Evolutionary conservation across 768 basidiomycete genomes (phyloP).

Genomic region (Scleroderma bovista): DNA sequence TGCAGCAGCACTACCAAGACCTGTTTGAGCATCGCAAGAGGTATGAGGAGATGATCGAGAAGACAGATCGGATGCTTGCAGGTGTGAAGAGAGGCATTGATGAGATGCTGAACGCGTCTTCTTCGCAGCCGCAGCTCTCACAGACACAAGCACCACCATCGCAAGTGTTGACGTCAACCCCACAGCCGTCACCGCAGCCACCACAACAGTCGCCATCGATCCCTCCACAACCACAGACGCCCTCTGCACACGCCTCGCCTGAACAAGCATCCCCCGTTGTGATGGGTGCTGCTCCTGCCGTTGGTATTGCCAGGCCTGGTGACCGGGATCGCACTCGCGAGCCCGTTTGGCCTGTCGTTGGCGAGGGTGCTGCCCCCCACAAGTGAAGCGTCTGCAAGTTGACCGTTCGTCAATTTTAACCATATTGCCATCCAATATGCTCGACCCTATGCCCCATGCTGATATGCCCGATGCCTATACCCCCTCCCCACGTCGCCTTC

Average conservation of each 20-base stretch:
- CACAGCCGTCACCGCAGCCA: conserved; percentile 12
- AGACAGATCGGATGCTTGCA: conserved; percentile 68
- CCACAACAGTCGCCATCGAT: neutral
- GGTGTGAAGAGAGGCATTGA: conserved; percentile 71
- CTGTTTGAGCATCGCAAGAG: conserved; percentile 56
- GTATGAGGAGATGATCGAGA: conserved; percentile 70
- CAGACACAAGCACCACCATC: conserved; percentile 19
- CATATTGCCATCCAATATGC: neutral
- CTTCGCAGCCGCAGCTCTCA: conserved; percentile 22
- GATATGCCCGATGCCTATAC: neutral
- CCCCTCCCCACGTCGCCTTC: neutral
- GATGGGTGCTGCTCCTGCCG: neutral
- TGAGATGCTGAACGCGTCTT: conserved; percentile 49
- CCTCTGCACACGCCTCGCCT: neutral
- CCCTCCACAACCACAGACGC: neutral
- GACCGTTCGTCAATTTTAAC: neutral
- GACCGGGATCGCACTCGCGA: conserved; percentile 6
- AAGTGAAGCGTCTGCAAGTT: neutral
- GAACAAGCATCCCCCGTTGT: neutral
- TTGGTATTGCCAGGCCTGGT: conserved; percentile 4
- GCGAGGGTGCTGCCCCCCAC: neutral
- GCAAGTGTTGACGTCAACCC: neutral
- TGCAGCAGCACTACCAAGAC: conserved; percentile 67
- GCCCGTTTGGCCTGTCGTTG: conserved; percentile 4
- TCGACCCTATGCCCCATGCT: neutral